phyloP scores from a whole-genome alignment of 352 stramenopile genomes.

The Aphanomyces euteiches region DNA sequence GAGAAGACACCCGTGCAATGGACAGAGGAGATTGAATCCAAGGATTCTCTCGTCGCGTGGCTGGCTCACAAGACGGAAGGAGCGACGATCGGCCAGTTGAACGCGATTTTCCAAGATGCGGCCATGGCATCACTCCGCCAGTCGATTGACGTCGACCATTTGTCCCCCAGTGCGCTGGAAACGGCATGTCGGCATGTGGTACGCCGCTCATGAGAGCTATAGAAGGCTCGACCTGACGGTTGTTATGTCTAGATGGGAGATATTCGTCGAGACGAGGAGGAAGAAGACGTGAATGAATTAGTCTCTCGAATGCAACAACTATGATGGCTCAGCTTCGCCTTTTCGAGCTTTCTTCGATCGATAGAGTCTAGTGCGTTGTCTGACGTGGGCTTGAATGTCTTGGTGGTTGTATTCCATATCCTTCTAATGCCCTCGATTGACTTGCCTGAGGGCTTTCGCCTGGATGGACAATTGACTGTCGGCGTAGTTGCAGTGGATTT shows the following conservation, averaged over 20 bases:
- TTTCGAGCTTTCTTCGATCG: slow-evolving; percentile 28
- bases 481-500: background rate
- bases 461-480: slow-evolving; percentile 7
- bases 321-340: slow-evolving; percentile 31
- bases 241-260: background rate
- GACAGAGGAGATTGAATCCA: slow-evolving; percentile 37
- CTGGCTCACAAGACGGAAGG: slow-evolving; percentile 54
- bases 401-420: slow-evolving; percentile 18
- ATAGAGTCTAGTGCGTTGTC: background rate
- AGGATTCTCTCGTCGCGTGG: slow-evolving; percentile 42
- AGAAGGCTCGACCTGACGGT: background rate
- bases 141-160: slow-evolving; percentile 41
- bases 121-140: slow-evolving; percentile 70
- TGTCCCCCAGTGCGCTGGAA: slow-evolving; percentile 46
- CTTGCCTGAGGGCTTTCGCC: slow-evolving; percentile 17
- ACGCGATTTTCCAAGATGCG: slow-evolving; percentile 66
- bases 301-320: background rate
- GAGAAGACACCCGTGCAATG: slow-evolving; percentile 57
- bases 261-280: background rate
- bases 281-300: background rate
- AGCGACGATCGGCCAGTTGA: slow-evolving; percentile 56
- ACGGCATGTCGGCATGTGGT: slow-evolving; percentile 30
- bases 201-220: background rate
- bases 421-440: slow-evolving; percentile 26
- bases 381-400: too few species aligned